Base-by-base conservation (phyloP, 1,284 basidiomycete species). In the Marasmius oreades region DNA sequence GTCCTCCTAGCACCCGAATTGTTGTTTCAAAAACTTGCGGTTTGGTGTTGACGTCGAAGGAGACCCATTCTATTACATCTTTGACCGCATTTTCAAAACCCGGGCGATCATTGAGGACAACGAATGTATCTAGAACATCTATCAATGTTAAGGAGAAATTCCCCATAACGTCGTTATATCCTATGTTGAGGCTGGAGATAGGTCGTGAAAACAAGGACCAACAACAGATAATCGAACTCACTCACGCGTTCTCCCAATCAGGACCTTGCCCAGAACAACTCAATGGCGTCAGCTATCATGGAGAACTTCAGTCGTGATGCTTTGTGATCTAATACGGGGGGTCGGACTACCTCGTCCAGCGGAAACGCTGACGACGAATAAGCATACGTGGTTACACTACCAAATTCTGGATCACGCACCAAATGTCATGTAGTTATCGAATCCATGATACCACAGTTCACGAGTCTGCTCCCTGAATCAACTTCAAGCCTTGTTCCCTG, bases 1-100 rank as follows among this genome's bases (percentile, higher is more conserved):
- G 78, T 2, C 93, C 93, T 4, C 95, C 95, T 3, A 98, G 75
- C 2, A 92, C 90, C 33, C 93, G 85, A 59, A 95, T 95, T 1
- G 90, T 95, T 16, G 90, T 90, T 73, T 95, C 92, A 66, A 95
- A 95, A 3, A 94, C 86, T 77, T 98, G 95, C 36, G 92, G 92
- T 72, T 86, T 91, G 31, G 92, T 92, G 69, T 95, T 88, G 59
- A 94, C 89, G 65, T 95, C 86, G 66, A 94, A 95, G 2, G 84
- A 86, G 45, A 95, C 91, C 77, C 80, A 84, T 55, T 85, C 69
- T 56, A 94, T 88, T 53, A 89, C 79, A 61, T 90, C 82, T 55
- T 79, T 81, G 53, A 94, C 87, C 6, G 88, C 91, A 24, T 73
- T 75, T 63, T 92, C 86, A 66, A 95, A 95, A 4, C 86, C 88